Evolutionary conservation across 345 rosid genomes (phyloP).

Genomic region (Eutrema yunnanense): DNA sequence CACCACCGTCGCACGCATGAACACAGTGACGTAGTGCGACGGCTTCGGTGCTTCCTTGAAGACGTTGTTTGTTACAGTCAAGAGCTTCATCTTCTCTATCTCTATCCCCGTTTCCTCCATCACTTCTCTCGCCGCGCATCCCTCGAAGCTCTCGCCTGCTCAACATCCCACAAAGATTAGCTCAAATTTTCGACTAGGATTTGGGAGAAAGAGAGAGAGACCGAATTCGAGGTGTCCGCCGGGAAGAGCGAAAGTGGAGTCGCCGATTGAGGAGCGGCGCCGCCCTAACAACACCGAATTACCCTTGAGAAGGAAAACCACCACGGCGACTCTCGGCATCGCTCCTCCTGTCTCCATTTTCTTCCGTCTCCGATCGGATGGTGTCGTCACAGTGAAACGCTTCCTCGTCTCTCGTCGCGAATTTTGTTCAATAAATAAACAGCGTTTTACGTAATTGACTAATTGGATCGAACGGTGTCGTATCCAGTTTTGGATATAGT

Average conservation of each 20-base stretch:
- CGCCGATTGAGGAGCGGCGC: constrained; percentile 61
- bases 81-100: constrained; percentile 36
- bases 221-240: constrained; percentile 98
- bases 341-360: constrained; percentile 12
- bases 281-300: constrained; percentile 61
- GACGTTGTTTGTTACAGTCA: constrained; percentile 66
- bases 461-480: neutral
- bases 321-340: constrained; percentile 69
- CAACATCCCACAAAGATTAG: neutral
- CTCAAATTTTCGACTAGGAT: neutral
- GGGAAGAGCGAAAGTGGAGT: constrained; percentile 81
- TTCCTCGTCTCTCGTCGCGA: neutral
- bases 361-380: neutral
- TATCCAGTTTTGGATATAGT: neutral
- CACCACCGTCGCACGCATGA: constrained; percentile 41
- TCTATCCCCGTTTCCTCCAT: constrained; percentile 77
- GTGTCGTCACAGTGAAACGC: neutral
- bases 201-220: constrained; percentile 12
- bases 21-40: constrained; percentile 60
- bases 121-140: constrained; percentile 65
- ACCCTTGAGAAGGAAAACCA: constrained; percentile 57
- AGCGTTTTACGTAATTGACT: neutral
- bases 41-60: constrained; percentile 51
- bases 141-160: constrained; percentile 87
- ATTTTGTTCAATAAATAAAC: neutral